Evolutionary conservation across 176 grass and related monocot genomes (phyloP).

Genomic region (Hsuehochloa calcarea): DNA sequence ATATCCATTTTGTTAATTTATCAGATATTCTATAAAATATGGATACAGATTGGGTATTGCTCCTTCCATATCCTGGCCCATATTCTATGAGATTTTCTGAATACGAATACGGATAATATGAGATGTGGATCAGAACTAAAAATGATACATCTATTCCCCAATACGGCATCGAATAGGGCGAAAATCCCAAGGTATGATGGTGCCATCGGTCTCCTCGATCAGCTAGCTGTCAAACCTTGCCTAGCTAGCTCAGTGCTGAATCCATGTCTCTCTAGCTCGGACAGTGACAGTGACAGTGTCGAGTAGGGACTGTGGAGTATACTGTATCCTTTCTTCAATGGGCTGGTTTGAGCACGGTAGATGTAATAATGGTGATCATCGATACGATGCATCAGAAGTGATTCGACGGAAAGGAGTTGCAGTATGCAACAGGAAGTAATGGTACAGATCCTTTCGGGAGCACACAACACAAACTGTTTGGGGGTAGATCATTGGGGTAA

Average conservation of each 20-base stretch:
- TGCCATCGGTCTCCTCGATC: conserved; percentile 3
- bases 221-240: background rate
- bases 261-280: background rate
- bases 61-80: no score
- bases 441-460: background rate
- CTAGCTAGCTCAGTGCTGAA: background rate
- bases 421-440: background rate
- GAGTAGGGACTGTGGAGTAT: no score
- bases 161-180: no score
- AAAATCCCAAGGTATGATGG: background rate
- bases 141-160: no score
- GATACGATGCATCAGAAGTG: background rate
- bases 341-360: background rate
- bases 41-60: no score
- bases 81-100: no score
- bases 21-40: no score
- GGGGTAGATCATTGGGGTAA: background rate
- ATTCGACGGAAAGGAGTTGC: background rate
- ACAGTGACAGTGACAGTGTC: background rate
- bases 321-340: background rate
- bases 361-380: background rate
- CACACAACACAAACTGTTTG: background rate
- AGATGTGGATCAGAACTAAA: no score
- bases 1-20: no score
- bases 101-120: no score